These are phyloP conservation scores for Starmerella floricola DNA, from an alignment of 805 yeast species.

Conservation along the genomic window DNA sequence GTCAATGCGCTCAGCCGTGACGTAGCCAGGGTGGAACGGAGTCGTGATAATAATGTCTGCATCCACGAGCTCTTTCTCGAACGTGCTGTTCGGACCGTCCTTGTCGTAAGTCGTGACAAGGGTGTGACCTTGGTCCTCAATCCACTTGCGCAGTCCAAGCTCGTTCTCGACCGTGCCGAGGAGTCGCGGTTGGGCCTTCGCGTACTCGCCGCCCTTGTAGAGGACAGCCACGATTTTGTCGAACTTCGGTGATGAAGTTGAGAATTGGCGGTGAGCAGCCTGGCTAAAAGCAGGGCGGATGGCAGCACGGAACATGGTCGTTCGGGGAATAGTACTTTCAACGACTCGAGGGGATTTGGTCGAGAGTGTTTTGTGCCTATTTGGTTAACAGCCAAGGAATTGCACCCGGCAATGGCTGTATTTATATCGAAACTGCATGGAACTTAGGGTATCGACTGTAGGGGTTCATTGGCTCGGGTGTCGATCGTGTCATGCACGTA, in stretches of 20 bases:
- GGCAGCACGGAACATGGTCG: slow-evolving; percentile 5
- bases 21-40: slow-evolving; percentile 73
- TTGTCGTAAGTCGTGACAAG: slow-evolving; percentile 55
- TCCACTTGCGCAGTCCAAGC: slow-evolving; percentile 53
- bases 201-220: slow-evolving; percentile 14
- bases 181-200: slow-evolving; percentile 24
- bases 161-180: slow-evolving; percentile 67
- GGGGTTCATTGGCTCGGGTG: too few species aligned
- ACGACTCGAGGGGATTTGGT: too few species aligned
- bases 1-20: slow-evolving; percentile 51
- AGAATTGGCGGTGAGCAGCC: not conserved
- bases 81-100: slow-evolving; percentile 46
- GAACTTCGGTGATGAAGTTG: slow-evolving; percentile 1
- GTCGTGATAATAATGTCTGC: slow-evolving; percentile 71
- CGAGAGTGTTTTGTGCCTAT: too few species aligned
- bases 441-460: too few species aligned
- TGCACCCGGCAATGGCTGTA: too few species aligned
- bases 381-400: too few species aligned
- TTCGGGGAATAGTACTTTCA: too few species aligned
- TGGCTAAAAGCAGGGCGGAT: not conserved
- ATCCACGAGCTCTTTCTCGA: slow-evolving; percentile 55
- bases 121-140: slow-evolving; percentile 55
- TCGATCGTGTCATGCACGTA: too few species aligned
- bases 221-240: slow-evolving; percentile 15
- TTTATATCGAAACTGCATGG: too few species aligned